phyloP scores from a whole-genome alignment of 768 basidiomycete genomes.

The Auriscalpium orientale region DNA sequence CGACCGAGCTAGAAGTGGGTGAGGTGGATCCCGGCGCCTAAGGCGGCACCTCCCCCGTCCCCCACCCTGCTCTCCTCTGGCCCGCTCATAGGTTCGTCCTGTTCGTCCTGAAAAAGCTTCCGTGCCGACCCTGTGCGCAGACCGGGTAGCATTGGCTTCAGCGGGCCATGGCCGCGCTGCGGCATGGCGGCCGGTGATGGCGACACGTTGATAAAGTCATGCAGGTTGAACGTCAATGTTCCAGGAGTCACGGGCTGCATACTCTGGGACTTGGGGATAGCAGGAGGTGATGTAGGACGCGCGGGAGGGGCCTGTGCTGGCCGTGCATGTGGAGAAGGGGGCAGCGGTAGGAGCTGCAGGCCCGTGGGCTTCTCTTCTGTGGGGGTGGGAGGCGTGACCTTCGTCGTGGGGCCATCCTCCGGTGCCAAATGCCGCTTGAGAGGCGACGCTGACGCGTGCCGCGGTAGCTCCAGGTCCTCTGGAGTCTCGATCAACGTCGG shows the following conservation, averaged over 20 bases:
- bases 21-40: slow-evolving; percentile 16
- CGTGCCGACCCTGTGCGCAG: slow-evolving; percentile 12
- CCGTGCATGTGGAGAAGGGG: slow-evolving; percentile 8
- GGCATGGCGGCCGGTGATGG: slow-evolving; percentile 14
- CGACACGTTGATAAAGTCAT: slow-evolving; percentile 18
- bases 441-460: not conserved
- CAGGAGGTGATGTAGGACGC: slow-evolving; percentile 2
- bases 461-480: slow-evolving; percentile 6
- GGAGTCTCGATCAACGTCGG: slow-evolving; percentile 4
- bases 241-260: slow-evolving; percentile 14
- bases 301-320: not conserved
- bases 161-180: slow-evolving; percentile 3
- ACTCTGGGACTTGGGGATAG: slow-evolving; percentile 8
- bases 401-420: slow-evolving; percentile 5
- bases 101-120: slow-evolving; percentile 16
- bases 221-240: slow-evolving; percentile 15
- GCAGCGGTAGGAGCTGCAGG: slow-evolving; percentile 6
- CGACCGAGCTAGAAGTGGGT: slow-evolving; percentile 10
- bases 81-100: slow-evolving; percentile 6
- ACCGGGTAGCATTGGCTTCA: slow-evolving; percentile 11
- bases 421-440: not conserved
- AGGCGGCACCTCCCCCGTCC: slow-evolving; percentile 6
- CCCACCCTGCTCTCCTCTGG: slow-evolving; percentile 7
- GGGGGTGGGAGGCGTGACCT: slow-evolving; percentile 14
- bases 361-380: slow-evolving; percentile 1